phyloP scores from a whole-genome alignment of 1,284 basidiomycete species.

The Leccinum huronense region DNA sequence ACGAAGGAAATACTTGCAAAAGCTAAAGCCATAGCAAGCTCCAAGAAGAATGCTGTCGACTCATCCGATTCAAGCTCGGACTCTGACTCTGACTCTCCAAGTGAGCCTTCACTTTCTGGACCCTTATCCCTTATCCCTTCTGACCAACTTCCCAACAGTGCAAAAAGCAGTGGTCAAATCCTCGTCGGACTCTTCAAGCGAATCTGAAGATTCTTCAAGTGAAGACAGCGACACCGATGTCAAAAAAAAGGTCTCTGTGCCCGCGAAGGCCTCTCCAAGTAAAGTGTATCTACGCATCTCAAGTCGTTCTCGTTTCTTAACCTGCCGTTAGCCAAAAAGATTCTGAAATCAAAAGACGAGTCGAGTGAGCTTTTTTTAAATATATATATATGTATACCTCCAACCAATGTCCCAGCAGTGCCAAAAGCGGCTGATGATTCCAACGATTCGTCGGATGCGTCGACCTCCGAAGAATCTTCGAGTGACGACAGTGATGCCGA shows the following conservation, averaged over 20 bases:
- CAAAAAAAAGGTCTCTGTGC: neutral
- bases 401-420: neutral
- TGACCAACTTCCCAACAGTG: neutral
- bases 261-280: constrained; percentile 11
- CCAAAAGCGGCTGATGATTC: neutral
- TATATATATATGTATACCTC: neutral
- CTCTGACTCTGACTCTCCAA: neutral
- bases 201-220: constrained; percentile 20
- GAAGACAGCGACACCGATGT: constrained; percentile 4
- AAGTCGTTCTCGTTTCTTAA: neutral
- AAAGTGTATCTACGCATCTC: neutral
- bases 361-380: neutral
- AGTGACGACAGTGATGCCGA: neutral
- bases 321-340: neutral
- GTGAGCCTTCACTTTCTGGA: neutral
- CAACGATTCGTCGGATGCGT: neutral
- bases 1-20: constrained; percentile 29
- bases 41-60: neutral
- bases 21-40: neutral
- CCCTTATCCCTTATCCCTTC: neutral
- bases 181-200: neutral
- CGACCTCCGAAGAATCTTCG: neutral
- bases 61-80: constrained; percentile 5
- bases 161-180: constrained; percentile 7
- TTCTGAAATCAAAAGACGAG: neutral